Base-by-base conservation (phyloP, 2,329 filamentous ascomycete species). In the Myriosclerotinia duriaeana region DNA sequence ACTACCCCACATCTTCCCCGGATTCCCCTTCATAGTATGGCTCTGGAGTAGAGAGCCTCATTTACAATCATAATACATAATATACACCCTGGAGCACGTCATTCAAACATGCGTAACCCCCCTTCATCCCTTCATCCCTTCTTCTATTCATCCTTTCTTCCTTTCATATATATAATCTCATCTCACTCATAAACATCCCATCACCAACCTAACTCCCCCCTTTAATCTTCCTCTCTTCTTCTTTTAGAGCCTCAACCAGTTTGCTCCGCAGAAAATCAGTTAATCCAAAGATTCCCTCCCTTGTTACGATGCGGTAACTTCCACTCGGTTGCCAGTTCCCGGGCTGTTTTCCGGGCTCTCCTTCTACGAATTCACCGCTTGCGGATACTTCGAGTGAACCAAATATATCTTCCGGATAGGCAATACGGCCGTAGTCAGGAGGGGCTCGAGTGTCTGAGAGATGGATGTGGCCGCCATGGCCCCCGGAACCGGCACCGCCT, bases 341-440 rank as follows among this genome's bases (percentile, higher is more conserved):
- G 4, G 62, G 52, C 1, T 17, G 2, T 38, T 53, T 62, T 12
- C 53, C 62, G 14, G 42, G 42, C 36, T 69, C 60, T 36, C 69
- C 70, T 38, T 71, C 74, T 7, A 73, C 71, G 62, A 89, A 83
- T 38, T 82, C 74, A 0, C 88, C 88, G 8, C 77, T 70, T 1
- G 79, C 80, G 73, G 89, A 81, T 6, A 90, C 87, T 74, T 89
- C 84, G 52, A 90, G 81, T 69, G 87, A 89, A 48, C 87, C 88
- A 64, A 90, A 79, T 48, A 90, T 90, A 72, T 90, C 87, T 72
- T 90, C 87, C 1, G 87, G 87, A 81, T 85, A 89, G 2, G 87
- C 86, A 74, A 90, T 89, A 63, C 88, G 78, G 20, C 87, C 87
- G 79, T 83, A 90, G 72, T 89, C 87, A 0, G 86, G 87, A 2